Percentiles rank a stretch among this genome's conserved stretches.
Conservation (phyloP, 2,329 filamentous ascomycete genomes). For the Geoglossum cookeanum region DNA sequence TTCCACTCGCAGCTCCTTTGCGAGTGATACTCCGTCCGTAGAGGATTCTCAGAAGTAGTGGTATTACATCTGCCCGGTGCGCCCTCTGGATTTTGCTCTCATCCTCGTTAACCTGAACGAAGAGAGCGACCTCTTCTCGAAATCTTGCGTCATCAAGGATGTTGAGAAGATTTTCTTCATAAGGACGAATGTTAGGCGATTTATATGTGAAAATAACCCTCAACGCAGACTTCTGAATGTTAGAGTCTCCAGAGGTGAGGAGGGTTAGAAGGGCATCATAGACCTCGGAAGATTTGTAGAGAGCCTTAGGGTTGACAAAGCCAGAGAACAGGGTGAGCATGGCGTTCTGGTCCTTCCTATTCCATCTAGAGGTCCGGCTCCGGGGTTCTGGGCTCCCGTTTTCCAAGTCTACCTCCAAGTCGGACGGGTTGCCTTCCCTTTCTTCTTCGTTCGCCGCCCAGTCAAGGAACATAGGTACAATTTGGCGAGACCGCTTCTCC, state of each 20-base stretch:
- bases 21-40: constrained; percentile 81
- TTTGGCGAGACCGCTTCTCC: constrained; percentile 65
- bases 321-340: constrained; percentile 66
- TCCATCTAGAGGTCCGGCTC: constrained; percentile 33
- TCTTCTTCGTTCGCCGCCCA: constrained; percentile 45
- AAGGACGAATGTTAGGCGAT: constrained; percentile 50
- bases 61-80: constrained; percentile 59
- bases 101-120: constrained; percentile 52
- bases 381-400: constrained; percentile 15
- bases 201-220: constrained; percentile 86
- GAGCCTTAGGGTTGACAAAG: constrained; percentile 68
- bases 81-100: constrained; percentile 49
- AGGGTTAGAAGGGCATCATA: constrained; percentile 56
- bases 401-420: constrained; percentile 9
- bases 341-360: constrained; percentile 62
- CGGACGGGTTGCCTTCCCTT: constrained; percentile 10
- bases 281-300: constrained; percentile 62
- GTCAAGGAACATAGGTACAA: constrained; percentile 70
- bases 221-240: constrained; percentile 70
- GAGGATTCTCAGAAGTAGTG: constrained; percentile 66
- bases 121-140: constrained; percentile 79
- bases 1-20: constrained; percentile 55
- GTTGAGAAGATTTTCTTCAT: constrained; percentile 71
- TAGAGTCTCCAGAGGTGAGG: constrained; percentile 71
- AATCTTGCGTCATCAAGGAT: constrained; percentile 81